A percentile compares a stretch with the other conserved stretches of the same genome.
Evolutionary conservation across 345 rosid genomes (phyloP).

Genomic region (Arabidopsis thaliana): DNA sequence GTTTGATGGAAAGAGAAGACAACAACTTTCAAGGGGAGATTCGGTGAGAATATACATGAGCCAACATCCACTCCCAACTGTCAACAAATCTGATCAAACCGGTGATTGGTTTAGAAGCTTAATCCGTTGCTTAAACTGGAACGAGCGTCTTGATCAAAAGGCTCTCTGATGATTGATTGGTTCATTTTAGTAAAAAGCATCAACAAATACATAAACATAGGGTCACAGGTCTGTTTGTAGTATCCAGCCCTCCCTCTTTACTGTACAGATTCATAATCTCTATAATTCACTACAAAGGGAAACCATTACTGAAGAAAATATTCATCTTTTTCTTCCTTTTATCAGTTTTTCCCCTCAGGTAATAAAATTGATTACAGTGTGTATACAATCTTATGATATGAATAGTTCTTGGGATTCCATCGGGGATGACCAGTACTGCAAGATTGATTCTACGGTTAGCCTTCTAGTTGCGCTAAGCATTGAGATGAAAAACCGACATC

Average conservation of each 20-base stretch:
- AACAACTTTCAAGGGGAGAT: constrained; percentile 95
- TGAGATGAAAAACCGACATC: constrained; percentile 92
- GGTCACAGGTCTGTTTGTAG: constrained; percentile 34
- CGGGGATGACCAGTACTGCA: constrained; percentile 86
- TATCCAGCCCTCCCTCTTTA: constrained; percentile 32
- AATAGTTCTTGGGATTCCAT: constrained; percentile 73
- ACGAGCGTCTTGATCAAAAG: constrained; percentile 92
- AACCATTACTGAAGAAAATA: background rate
- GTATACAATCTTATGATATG: constrained; percentile 5
- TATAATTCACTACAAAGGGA: constrained; percentile 11
- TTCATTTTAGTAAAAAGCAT: background rate
- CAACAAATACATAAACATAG: constrained; percentile 23
- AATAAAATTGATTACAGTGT: background rate
- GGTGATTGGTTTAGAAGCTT: constrained; percentile 98
- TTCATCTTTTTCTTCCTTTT: background rate
- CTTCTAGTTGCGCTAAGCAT: constrained; percentile 95
- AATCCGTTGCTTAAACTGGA: constrained; percentile 97
- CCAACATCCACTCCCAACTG: constrained; percentile 94
- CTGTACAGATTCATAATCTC: constrained; percentile 39
- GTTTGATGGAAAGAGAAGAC: constrained; percentile 97
- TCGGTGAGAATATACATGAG: constrained; percentile 90
- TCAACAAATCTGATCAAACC: constrained; percentile 92
- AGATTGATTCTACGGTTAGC: constrained; percentile 76
- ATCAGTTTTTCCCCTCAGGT: background rate
- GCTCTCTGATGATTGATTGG: constrained; percentile 51